Evolutionary conservation across 2,329 filamentous ascomycete species (phyloP).

Genomic region (Botrytis tulipae): DNA sequence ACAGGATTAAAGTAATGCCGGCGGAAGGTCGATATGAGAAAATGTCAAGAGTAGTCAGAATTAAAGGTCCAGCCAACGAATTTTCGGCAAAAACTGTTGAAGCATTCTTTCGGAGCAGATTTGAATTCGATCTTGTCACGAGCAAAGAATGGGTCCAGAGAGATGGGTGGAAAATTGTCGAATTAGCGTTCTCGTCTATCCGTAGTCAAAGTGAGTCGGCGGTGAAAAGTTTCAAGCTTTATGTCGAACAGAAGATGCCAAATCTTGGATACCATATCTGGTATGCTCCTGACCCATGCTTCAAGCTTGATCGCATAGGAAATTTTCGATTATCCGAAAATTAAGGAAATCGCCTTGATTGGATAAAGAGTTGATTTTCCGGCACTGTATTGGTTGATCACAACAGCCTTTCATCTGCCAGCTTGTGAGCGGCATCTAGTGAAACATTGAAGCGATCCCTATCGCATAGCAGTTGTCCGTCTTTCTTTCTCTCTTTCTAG

Average conservation of each 20-base stretch:
- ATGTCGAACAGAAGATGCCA: neutral
- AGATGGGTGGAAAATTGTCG: constrained; percentile 7
- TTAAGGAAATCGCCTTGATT: neutral
- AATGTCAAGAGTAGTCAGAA: constrained; percentile 19
- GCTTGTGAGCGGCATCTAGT: neutral
- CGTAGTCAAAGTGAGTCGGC: constrained; percentile 23
- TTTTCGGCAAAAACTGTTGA: neutral
- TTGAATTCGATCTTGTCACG: constrained; percentile 19
- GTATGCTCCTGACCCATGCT: constrained; percentile 27
- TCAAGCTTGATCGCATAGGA: neutral
- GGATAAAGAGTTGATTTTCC: neutral
- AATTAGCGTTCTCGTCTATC: constrained; percentile 23
- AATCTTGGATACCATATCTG: constrained; percentile 9
- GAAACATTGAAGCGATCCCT: neutral
- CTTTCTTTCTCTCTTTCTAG: too few species aligned
- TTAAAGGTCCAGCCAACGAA: neutral
- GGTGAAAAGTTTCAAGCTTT: constrained; percentile 4
- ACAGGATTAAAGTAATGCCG: constrained; percentile 10
- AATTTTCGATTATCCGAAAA: neutral
- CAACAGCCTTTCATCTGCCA: neutral
- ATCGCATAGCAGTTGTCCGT: neutral
- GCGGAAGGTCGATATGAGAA: constrained; percentile 3
- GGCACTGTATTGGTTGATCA: neutral
- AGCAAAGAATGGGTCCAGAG: constrained; percentile 2
- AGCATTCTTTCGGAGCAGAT: constrained; percentile 7